These are phyloP conservation scores for Atkinsonella hypoxylon DNA, from an alignment of 2,329 filamentous ascomycete species.

Conservation along the genomic window DNA sequence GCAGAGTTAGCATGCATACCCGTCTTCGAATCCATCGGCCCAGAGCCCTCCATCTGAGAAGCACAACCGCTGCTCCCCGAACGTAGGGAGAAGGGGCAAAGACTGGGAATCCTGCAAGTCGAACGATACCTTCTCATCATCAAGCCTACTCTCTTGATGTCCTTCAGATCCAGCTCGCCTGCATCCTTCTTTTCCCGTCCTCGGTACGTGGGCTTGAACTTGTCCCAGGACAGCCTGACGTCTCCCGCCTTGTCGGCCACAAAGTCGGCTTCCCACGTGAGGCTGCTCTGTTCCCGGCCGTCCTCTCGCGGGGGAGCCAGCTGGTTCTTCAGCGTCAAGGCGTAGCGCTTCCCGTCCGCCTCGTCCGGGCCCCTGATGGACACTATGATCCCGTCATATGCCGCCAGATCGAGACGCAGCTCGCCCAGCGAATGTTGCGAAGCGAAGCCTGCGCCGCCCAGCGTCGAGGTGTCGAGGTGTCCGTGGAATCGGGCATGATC, in stretches of 20 bases:
- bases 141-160: slow-evolving; percentile 56
- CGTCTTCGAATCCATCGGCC: too few relatives aligned
- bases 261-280: slow-evolving; percentile 69
- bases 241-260: slow-evolving; percentile 17
- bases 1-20: slow-evolving; percentile 12
- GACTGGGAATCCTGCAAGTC: too few relatives aligned
- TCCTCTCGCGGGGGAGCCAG: slow-evolving; percentile 44
- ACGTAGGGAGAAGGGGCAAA: too few relatives aligned
- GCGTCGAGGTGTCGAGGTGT: slow-evolving; percentile 57
- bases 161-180: slow-evolving; percentile 42
- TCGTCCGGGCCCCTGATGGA: slow-evolving; percentile 24
- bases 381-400: slow-evolving; percentile 49
- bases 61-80: too few relatives aligned
- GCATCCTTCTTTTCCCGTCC: slow-evolving; percentile 53
- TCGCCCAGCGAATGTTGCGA: slow-evolving; percentile 58
- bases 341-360: slow-evolving; percentile 57
- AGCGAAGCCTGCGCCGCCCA: slow-evolving; percentile 74
- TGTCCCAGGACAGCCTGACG: slow-evolving; percentile 49
- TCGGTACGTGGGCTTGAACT: slow-evolving; percentile 61
- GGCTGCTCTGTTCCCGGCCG: slow-evolving; percentile 57
- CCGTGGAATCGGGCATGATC: slow-evolving; percentile 51
- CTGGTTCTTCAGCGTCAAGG: slow-evolving; percentile 62
- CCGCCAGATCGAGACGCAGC: slow-evolving; percentile 49
- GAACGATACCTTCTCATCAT: slow-evolving; percentile 80
- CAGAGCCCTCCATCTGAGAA: too few relatives aligned